Conservation (phyloP, 306 rosid species). For the Glycine latifolia region DNA sequence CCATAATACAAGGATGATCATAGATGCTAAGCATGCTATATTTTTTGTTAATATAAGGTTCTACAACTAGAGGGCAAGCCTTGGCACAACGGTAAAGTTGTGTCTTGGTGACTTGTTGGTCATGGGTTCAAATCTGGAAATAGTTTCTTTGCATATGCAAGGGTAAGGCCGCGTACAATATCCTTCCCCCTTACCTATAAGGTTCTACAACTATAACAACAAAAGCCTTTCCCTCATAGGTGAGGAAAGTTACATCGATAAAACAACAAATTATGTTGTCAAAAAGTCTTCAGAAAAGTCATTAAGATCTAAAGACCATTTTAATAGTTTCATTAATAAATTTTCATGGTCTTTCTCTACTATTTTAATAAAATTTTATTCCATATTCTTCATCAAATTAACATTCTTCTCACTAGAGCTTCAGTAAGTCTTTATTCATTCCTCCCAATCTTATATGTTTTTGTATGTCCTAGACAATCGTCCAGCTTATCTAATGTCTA, state of each 20-base stretch:
- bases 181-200: too few species aligned
- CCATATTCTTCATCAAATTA: not conserved
- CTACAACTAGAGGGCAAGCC: too few species aligned
- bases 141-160: too few species aligned
- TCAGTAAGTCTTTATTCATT: not conserved
- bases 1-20: slow-evolving; percentile 5
- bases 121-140: too few species aligned
- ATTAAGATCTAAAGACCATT: not conserved
- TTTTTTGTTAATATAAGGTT: not conserved
- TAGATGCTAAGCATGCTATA: not conserved
- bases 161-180: too few species aligned
- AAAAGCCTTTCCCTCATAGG: not conserved
- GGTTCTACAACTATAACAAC: not conserved
- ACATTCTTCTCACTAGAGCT: not conserved
- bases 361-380: not conserved
- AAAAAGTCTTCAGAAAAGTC: not conserved
- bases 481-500: not conserved
- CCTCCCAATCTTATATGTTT: not conserved
- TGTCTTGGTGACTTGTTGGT: too few species aligned
- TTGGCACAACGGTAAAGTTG: too few species aligned
- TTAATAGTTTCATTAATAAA: not conserved
- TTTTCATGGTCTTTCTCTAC: not conserved
- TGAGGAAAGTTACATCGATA: not conserved
- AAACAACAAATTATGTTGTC: not conserved
- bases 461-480: not conserved